These are phyloP conservation scores for Botryotinia narcissicola DNA, from an alignment of 2,329 filamentous ascomycete species.

Conservation along the genomic window DNA sequence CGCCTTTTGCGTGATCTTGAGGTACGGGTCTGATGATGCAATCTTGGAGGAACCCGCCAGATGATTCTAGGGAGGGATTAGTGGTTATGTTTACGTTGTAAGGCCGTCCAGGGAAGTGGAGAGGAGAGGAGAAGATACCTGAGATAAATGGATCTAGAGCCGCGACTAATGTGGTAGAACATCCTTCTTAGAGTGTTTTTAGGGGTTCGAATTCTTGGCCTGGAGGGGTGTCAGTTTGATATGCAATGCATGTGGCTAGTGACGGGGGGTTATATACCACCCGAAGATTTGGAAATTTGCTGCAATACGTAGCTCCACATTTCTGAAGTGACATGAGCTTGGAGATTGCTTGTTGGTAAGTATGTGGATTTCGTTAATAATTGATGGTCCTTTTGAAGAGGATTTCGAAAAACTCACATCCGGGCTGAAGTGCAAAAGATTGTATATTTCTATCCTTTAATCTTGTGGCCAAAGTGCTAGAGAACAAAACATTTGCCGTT, in stretches of 20 bases:
- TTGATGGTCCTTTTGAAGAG: background rate
- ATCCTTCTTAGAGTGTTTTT: constrained; percentile 21
- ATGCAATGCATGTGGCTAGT: background rate
- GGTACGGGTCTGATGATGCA: constrained; percentile 11
- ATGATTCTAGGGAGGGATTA: background rate
- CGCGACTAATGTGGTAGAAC: constrained; percentile 40
- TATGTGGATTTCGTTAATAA: constrained; percentile 9
- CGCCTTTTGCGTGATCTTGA: background rate
- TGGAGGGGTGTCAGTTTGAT: background rate
- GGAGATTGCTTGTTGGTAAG: constrained; percentile 24
- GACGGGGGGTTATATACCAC: background rate
- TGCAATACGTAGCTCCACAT: constrained; percentile 14
- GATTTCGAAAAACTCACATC: constrained; percentile 27
- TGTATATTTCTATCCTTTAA: constrained; percentile 22
- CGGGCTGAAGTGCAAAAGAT: constrained; percentile 20
- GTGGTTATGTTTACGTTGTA: background rate
- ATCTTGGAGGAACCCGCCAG: constrained; percentile 21
- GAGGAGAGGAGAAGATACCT: background rate
- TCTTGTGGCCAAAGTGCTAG: constrained; percentile 8
- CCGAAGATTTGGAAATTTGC: background rate
- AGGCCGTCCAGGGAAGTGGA: background rate
- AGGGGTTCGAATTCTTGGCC: background rate
- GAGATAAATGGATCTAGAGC: constrained; percentile 39
- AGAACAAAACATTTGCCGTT: constrained; percentile 43
- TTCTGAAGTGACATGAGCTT: constrained; percentile 22